Evolutionary conservation across 163 green algal genomes (phyloP), one percentile per base, ranked within the genome.

Genomic region (Scenedesmus sp.): DNA sequence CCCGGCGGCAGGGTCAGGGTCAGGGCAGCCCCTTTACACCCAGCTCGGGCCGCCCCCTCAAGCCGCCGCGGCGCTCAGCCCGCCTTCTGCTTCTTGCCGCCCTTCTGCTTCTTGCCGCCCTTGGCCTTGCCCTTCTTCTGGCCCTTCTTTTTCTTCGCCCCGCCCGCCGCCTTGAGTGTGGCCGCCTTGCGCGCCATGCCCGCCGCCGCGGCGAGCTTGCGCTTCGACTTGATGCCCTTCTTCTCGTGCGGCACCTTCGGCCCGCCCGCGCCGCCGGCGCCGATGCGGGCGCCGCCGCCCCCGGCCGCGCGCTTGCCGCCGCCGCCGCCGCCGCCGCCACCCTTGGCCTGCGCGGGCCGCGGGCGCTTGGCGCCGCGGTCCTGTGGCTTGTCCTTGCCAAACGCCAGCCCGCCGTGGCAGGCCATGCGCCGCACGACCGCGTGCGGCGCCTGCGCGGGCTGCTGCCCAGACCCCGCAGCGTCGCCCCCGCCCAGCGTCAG

Each of bases 401-500:
- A 77, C 11, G 69, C 69, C 10, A 67, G 14, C 7, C 69, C 69
- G 14, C 42, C 48, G 54, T 77, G 69, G 33, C 50, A 66, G 9
- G 28, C 69, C 69, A 77, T 77, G 36, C 47, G 66, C 14, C 69
- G 69, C 34, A 77, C 69, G 18, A 77, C 69, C 4, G 57, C 69
- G 22, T 72, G 63, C 44, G n/a, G 11, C 29, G 17, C 4, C 22
- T 63, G 24, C 22, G 17, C 4, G 33, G n/a, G 9, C 39, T 22
- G 13, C 33, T 34, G 20, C 20, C 17, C 36, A 22, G 29, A 29
- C 22, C n/a, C 22, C n/a, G 56, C 33, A 63, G n/a, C 18, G 3
- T 34, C 33, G 20, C 56, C 20, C 36, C 69, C 54, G 14, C 51
- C 36, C 36, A 77, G 36, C 54, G 56, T 34, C 69, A 67, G 54